Conservation (phyloP, 2,329 filamentous ascomycete species). For the Neopestalotiopsis clavispora region DNA sequence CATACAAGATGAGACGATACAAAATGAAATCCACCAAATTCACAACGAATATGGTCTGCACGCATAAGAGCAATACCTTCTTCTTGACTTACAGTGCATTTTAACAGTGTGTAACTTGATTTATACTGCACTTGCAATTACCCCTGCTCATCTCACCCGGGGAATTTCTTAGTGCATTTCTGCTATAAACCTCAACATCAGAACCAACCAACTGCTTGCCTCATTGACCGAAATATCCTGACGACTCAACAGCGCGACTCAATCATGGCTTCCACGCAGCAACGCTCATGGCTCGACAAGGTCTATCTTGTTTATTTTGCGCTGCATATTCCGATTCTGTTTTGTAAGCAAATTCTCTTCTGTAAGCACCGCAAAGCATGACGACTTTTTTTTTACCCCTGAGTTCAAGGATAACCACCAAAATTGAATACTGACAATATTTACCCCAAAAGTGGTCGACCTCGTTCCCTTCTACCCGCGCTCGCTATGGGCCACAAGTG, state of each 20-base stretch:
- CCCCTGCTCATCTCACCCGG: no score
- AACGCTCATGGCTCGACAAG: constrained; percentile 31
- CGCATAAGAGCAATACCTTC: no score
- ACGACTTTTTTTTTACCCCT: background rate
- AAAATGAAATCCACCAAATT: no score
- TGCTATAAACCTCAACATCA: no score
- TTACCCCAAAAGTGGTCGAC: constrained; percentile 50
- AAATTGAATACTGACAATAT: background rate
- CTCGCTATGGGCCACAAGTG: constrained; percentile 45
- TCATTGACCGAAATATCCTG: background rate
- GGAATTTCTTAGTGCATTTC: no score
- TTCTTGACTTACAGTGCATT: no score
- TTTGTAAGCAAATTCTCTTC: constrained; percentile 31
- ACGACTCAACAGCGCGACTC: no score
- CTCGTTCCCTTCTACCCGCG: constrained; percentile 57
- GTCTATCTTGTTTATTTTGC: constrained; percentile 38
- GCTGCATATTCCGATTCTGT: constrained; percentile 37
- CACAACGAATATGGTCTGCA: no score
- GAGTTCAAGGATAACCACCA: background rate
- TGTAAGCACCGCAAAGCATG: no score
- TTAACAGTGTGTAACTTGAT: no score
- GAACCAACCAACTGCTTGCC: background rate
- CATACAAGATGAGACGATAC: background rate
- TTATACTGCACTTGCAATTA: no score
- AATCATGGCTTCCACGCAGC: constrained; percentile 20